Conservation (phyloP, 352 stramenopile species). For the Phytophthora idaei region DNA sequence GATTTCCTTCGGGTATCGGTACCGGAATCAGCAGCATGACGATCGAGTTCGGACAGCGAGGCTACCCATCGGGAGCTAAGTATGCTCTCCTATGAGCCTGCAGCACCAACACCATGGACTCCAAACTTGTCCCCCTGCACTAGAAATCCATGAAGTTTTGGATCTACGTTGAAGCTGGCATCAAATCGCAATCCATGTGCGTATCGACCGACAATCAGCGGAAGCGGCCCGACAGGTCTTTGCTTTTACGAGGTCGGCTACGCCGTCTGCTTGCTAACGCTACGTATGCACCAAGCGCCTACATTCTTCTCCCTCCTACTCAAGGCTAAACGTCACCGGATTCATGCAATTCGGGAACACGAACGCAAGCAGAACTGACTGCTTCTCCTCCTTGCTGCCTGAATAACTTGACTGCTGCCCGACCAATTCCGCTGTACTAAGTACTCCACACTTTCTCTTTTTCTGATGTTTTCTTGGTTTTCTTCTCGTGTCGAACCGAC, state of each 20-base stretch:
- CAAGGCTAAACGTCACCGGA: slow-evolving; percentile 35
- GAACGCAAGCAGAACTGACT: slow-evolving; percentile 29
- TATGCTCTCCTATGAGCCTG: too few relatives aligned
- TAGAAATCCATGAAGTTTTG: not conserved
- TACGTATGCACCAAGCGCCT: slow-evolving; percentile 35
- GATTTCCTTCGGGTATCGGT: slow-evolving; percentile 13
- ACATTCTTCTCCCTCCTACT: slow-evolving; percentile 18
- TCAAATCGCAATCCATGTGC: slow-evolving; percentile 9
- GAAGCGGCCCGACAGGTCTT: slow-evolving; percentile 35
- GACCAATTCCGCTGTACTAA: slow-evolving; percentile 12
- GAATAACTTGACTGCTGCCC: slow-evolving; percentile 35
- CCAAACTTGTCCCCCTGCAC: too few relatives aligned
- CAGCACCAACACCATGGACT: too few relatives aligned
- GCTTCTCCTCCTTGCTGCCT: slow-evolving; percentile 24
- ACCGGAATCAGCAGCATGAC: not conserved
- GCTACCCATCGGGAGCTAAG: not conserved
- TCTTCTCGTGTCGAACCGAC: slow-evolving; percentile 5
- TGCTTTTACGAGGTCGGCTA: slow-evolving; percentile 36
- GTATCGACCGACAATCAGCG: slow-evolving; percentile 14
- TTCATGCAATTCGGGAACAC: slow-evolving; percentile 35
- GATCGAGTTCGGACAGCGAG: not conserved
- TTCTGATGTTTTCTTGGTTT: slow-evolving; percentile 28
- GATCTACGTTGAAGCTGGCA: slow-evolving; percentile 1
- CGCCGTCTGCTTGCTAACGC: slow-evolving; percentile 5
- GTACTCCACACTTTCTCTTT: slow-evolving; percentile 25